Evolutionary conservation across 768 basidiomycete genomes (phyloP), one percentile per base, ranked within the genome.

Genomic region (Chalciporus chontae): DNA sequence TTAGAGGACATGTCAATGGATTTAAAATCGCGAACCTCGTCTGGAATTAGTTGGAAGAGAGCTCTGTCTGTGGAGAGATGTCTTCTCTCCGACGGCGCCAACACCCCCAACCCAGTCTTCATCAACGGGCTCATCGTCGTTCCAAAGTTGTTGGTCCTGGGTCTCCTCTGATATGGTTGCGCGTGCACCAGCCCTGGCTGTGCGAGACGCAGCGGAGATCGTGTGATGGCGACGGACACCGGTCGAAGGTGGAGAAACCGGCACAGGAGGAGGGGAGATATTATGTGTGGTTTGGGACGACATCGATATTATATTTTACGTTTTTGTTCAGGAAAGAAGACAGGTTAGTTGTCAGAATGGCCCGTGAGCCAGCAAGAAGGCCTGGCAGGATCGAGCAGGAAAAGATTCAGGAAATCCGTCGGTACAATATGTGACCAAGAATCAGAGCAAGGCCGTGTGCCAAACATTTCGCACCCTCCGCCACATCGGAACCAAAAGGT

Each of bases 181-280:
- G 63, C 80, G 82, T n/a, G 80, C 77, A 40, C 69, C 74, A 15
- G 79, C 72, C 43, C 87, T 73, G 31, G 81, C 76, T 1, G 79
- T 71, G 57, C 89, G 79, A 44, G 86, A 86, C 19, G 86, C 75
- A 10, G 86, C 80, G 26, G 89, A 80, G 68, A 91, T 90, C 43
- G 89, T 91, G 61, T 91, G 89, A 66, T 90, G 86, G 27, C 89
- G 80, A 58, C 89, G 76, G n/a, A 90, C 87, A 19, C 77, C 75
- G 13, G 68, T 65, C 21, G 72, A 65, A 17, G 70, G 66, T 4
- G 67, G 62, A 4, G 70, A 68, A 4, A 60, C 68, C 18, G 73
- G 63, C 31, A 66, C 69, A 17, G 74, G 73, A 24, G 75, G 74
- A 19, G 76, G 73, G 17, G 74, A 69, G 14, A 73, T 69, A 34